Evolutionary conservation across 345 rosid genomes (phyloP).

Genomic region (Eucalyptus albens): DNA sequence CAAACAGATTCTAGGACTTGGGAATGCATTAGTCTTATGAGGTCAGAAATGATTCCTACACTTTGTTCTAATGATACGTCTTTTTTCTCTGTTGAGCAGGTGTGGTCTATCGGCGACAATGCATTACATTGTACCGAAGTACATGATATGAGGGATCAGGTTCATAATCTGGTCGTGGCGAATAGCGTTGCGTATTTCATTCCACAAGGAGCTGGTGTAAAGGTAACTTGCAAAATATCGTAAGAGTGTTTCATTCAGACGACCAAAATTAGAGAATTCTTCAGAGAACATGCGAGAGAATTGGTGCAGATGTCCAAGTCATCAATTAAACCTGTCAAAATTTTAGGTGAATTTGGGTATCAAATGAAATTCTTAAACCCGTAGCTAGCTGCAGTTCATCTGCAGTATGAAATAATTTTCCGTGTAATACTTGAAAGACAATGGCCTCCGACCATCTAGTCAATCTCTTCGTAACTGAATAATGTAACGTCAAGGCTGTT

Average conservation of each 20-base stretch:
- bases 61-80: background rate
- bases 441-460: background rate
- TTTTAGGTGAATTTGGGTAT: background rate
- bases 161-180: constrained; percentile 37
- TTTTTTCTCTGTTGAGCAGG: constrained; percentile 6
- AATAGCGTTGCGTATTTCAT: constrained; percentile 42
- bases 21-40: background rate
- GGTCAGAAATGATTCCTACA: background rate
- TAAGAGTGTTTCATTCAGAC: background rate
- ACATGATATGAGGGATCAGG: constrained; percentile 60
- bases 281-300: background rate
- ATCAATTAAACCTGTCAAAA: background rate
- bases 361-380: background rate
- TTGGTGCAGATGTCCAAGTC: background rate
- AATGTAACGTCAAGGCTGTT: background rate
- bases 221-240: constrained; percentile 17
- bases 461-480: background rate
- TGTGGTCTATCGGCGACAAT: constrained; percentile 37
- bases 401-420: background rate
- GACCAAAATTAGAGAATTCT: background rate
- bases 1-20: background rate
- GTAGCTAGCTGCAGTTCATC: background rate
- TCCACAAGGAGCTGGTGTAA: constrained; percentile 64
- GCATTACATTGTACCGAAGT: constrained; percentile 29
- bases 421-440: background rate